A percentile compares a stretch with the other conserved stretches of the same genome.
Conservation (phyloP, 768 basidiomycete species). For the Tulasnella sp. region DNA sequence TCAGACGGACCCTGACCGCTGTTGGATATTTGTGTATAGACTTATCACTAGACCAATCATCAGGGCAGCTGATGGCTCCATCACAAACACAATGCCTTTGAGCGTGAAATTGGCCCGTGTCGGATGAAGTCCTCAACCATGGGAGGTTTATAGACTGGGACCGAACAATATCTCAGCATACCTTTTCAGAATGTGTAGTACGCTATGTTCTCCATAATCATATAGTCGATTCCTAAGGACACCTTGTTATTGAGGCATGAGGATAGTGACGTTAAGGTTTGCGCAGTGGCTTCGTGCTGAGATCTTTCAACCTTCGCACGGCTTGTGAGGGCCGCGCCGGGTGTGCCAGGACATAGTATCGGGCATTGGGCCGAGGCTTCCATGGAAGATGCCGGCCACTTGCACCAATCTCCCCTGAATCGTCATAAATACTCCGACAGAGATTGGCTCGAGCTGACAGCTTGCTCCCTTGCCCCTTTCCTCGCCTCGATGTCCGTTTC, state of each 20-base stretch:
- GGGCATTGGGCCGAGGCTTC: not conserved
- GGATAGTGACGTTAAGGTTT: too few relatives aligned
- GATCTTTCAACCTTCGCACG: too few relatives aligned
- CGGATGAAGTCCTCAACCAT: not conserved
- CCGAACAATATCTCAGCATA: too few relatives aligned
- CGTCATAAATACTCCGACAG: not conserved
- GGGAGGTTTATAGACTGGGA: too few relatives aligned
- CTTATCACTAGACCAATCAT: not conserved
- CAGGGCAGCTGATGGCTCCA: not conserved
- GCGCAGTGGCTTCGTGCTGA: too few relatives aligned
- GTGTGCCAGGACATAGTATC: too few relatives aligned
- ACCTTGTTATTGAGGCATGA: too few relatives aligned
- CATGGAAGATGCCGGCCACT: not conserved
- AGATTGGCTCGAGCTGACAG: not conserved
- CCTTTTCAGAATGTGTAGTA: not conserved
- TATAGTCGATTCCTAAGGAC: too few relatives aligned
- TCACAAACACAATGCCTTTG: constrained; percentile 2
- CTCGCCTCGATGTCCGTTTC: not conserved
- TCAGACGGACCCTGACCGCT: not conserved
- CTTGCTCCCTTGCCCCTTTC: not conserved
- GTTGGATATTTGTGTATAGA: not conserved
- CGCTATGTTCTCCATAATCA: not conserved
- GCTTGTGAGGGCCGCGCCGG: too few relatives aligned
- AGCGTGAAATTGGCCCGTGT: not conserved
- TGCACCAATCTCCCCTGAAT: not conserved